Evolutionary conservation across 169 alveolate genomes (phyloP), one percentile per base, ranked within the genome.

Genomic region (Eimeria nieschulzi): DNA sequence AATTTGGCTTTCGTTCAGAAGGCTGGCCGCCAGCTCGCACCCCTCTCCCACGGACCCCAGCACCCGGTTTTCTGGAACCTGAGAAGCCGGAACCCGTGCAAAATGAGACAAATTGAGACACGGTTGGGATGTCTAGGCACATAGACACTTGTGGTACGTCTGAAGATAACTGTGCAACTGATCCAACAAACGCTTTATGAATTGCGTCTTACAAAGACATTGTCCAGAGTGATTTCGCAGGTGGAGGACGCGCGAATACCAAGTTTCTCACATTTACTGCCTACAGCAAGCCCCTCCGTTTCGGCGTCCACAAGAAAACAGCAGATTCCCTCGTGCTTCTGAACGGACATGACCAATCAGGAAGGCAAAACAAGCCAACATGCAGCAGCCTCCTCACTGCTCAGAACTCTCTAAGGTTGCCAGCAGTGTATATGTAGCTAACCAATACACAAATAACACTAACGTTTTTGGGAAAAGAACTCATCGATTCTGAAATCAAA

Each of bases 171-270:
- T 33, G 46, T 33, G 46, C 46, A 33, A 33, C 46, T 33, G 46
- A 33, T 33, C 0, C 46, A 33, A 1, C 46, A 33, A 33, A 3
- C 46, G 46, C 46, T 26, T 15, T 33, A 9, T 73, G 33, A 17
- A 68, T 68, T 68, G 17, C 12, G 5, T 68, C 83, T 26, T 73
- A 73, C 59, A 73, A 26, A 73, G 33, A 39, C 63, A 73, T 46
- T 64, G 73, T 71, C 10, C 54, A 88, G 88, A 0, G 26, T 9
- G 54, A 88, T 88, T 54, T 72, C 88, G 59, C 93, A 88, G 9
- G 93, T 88, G 33, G 90, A 76, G 55, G 94, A 80, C 15, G 94
- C 91, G 17, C 56, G 21, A 51, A 91, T 82, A 7, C 94, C 94
- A 19, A 82, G 78, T 64, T 91, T 91, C n/a, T 80, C 55, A 53